These are phyloP conservation scores for Kalmusia sp. DNA, from an alignment of 2,329 filamentous ascomycete genomes.

Conservation along the genomic window DNA sequence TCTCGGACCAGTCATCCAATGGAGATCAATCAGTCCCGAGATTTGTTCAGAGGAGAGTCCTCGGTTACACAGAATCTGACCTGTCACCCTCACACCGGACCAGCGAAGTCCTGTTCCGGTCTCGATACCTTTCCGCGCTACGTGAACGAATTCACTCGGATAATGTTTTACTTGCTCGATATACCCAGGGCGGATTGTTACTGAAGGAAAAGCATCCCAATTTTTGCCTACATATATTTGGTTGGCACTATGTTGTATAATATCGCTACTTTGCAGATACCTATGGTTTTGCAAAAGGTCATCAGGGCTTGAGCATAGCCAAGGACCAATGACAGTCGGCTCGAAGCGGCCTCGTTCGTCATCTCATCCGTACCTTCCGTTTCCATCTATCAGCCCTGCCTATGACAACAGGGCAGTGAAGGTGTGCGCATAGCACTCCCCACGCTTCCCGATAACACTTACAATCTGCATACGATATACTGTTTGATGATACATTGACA, in stretches of 20 bases:
- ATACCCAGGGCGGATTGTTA: conserved; percentile 5
- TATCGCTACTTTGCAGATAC: not conserved
- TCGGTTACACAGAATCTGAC: not conserved
- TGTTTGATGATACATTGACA: too few species aligned
- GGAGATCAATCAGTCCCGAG: not conserved
- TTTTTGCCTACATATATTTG: conserved; percentile 4
- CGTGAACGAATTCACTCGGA: conserved; percentile 3
- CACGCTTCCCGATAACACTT: too few species aligned
- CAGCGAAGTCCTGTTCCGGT: not conserved
- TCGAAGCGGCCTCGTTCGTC: not conserved
- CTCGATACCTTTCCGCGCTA: not conserved
- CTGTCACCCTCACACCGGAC: not conserved
- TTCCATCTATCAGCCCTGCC: not conserved
- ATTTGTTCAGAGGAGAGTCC: not conserved
- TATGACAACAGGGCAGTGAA: not conserved
- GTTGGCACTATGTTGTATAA: conserved; percentile 7
- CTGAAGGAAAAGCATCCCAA: conserved; percentile 8
- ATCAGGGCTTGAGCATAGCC: not conserved
- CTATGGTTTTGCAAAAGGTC: not conserved
- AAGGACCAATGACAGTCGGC: not conserved
- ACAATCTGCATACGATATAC: too few species aligned
- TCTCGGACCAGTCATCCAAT: not conserved
- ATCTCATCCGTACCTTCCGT: not conserved
- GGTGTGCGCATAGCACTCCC: not conserved
- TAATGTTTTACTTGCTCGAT: conserved; percentile 1